phyloP scores from a whole-genome alignment of 352 stramenopile genomes.

The Globisporangium abappressorium region DNA sequence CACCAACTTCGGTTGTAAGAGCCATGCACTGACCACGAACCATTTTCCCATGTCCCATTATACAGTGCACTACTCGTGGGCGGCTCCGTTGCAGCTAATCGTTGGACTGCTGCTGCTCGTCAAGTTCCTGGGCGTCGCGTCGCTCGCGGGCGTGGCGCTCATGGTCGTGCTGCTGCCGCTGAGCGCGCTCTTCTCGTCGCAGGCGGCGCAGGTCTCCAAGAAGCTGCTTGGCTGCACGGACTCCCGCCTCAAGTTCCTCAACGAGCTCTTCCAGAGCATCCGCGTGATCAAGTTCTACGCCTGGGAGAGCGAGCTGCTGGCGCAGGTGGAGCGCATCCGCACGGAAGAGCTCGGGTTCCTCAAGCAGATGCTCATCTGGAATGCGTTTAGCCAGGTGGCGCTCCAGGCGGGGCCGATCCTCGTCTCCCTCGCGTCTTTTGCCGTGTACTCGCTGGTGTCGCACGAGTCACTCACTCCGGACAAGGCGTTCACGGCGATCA shows the following conservation, averaged over 20 bases:
- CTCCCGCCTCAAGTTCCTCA: constrained; percentile 51
- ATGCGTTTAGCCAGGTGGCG: constrained; percentile 40
- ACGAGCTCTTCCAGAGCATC: constrained; percentile 61
- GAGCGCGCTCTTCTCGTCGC: constrained; percentile 37
- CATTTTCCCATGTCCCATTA: not conserved
- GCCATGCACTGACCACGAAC: not conserved
- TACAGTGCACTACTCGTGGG: constrained; percentile 62
- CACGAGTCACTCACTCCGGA: constrained; percentile 70
- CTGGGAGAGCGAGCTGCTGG: constrained; percentile 64
- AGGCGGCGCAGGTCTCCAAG: constrained; percentile 38
- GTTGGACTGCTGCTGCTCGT: constrained; percentile 52
- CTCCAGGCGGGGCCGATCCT: constrained; percentile 52
- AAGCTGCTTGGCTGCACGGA: constrained; percentile 45
- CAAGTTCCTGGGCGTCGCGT: constrained; percentile 45
- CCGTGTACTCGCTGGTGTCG: constrained; percentile 50
- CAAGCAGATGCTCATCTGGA: constrained; percentile 51
- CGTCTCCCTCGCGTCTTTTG: constrained; percentile 65
- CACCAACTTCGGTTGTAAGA: not conserved
- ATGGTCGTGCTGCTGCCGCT: constrained; percentile 55
- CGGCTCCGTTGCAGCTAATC: constrained; percentile 52
- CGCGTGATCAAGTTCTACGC: constrained; percentile 77
- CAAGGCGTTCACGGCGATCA: constrained; percentile 93
- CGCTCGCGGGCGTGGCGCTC: constrained; percentile 50
- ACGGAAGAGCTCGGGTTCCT: constrained; percentile 43
- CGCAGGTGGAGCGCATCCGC: constrained; percentile 46